Percentiles rank a stretch among this genome's conserved stretches.
Conservation (phyloP, 805 yeast genomes). For the Metschnikowia chrysomelidarum region DNA sequence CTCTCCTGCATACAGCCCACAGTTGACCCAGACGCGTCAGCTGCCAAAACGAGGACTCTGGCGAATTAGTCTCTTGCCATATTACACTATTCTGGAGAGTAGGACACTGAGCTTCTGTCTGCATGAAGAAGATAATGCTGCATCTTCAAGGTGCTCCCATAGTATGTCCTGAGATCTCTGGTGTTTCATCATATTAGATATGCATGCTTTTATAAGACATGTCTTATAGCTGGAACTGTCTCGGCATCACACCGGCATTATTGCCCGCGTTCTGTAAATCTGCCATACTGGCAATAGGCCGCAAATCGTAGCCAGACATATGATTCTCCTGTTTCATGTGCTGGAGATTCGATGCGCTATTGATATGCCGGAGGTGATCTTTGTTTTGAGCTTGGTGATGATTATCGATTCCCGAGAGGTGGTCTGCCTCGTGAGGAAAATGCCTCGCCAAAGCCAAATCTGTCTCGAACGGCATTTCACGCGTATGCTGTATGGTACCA, state of each 20-base stretch:
- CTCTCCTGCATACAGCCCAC: no score
- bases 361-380: constrained; percentile 25
- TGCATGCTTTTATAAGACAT: no score
- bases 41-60: no score
- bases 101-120: no score
- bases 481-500: constrained; percentile 8
- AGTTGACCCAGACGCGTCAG: no score
- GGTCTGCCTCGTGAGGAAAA: constrained; percentile 6
- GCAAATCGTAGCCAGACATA: constrained; percentile 10
- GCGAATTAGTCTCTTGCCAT: no score
- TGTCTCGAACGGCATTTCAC: constrained; percentile 7
- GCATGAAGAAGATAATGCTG: no score
- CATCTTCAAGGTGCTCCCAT: no score
- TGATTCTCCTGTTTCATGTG: constrained; percentile 14
- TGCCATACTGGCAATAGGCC: constrained; percentile 20
- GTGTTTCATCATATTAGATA: no score
- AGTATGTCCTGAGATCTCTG: no score
- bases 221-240: constrained; percentile 13
- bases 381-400: constrained; percentile 8
- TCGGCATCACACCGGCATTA: constrained; percentile 8
- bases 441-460: constrained; percentile 13
- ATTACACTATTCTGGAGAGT: no score
- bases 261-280: constrained; percentile 15
- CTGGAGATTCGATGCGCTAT: constrained; percentile 34
- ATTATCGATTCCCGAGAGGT: constrained; percentile 1